These are phyloP conservation scores for Marasmius oreades DNA, from an alignment of 1,284 basidiomycete species.

Conservation along the genomic window DNA sequence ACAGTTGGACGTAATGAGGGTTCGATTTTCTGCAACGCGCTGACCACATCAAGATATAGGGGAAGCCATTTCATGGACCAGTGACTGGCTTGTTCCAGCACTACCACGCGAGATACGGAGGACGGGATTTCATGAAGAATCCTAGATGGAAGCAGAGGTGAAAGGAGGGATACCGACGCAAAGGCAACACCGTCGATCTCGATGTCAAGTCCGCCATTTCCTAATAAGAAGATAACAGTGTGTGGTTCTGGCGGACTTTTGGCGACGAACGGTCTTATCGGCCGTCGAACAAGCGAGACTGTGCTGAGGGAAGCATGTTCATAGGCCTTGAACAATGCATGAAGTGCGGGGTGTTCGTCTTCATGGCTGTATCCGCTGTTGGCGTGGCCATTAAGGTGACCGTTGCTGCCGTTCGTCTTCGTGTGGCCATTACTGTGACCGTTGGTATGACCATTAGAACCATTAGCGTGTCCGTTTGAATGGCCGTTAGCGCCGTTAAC, in stretches of 20 bases:
- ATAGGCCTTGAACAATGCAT: constrained; percentile 50
- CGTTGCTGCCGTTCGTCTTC: constrained; percentile 23
- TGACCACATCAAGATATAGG: constrained; percentile 80
- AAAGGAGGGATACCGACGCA: constrained; percentile 69
- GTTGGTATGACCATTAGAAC: constrained; percentile 30
- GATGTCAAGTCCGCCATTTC: constrained; percentile 43
- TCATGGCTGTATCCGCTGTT: constrained; percentile 17
- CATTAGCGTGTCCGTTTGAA: constrained; percentile 19
- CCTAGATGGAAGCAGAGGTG: constrained; percentile 67
- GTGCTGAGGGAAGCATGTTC: constrained; percentile 64
- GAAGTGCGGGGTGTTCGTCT: constrained; percentile 21
- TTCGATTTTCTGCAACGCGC: constrained; percentile 65
- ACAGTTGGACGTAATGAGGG: constrained; percentile 48
- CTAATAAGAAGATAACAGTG: constrained; percentile 72
- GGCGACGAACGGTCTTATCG: constrained; percentile 48
- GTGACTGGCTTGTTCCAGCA: constrained; percentile 77
- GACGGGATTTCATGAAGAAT: constrained; percentile 65
- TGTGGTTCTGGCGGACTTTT: constrained; percentile 51
- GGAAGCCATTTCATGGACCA: constrained; percentile 88
- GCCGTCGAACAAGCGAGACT: constrained; percentile 56
- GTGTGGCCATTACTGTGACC: constrained; percentile 25
- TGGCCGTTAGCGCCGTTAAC: constrained; percentile 18
- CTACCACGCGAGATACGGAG: constrained; percentile 70
- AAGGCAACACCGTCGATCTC: constrained; percentile 61
- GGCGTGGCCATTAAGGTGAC: constrained; percentile 27